Evolutionary conservation across 805 yeast species (phyloP).

Genomic region (Suhomyces pyralidae): DNA sequence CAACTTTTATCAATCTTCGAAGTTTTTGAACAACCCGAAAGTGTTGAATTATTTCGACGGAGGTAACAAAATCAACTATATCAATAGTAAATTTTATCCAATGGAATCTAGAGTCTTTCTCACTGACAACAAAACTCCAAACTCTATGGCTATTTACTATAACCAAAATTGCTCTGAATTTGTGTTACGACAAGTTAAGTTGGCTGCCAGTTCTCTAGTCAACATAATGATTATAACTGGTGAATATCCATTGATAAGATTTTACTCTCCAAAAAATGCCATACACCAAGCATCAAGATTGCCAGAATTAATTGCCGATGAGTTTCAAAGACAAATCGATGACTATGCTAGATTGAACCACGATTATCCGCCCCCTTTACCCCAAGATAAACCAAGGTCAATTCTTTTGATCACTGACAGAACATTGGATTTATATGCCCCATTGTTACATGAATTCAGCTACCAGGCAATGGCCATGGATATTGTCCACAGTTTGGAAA

Average conservation of each 20-base stretch:
- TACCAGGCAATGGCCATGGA: conserved; percentile 94
- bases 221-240: conserved; percentile 75
- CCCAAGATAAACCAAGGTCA: conserved; percentile 60
- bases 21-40: conserved; percentile 29
- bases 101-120: conserved; percentile 69
- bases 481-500: conserved; percentile 44
- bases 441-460: conserved; percentile 82
- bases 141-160: conserved; percentile 71
- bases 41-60: conserved; percentile 30
- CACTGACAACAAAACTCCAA: conserved; percentile 48
- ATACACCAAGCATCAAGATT: conserved; percentile 54
- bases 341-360: conserved; percentile 67
- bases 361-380: conserved; percentile 57
- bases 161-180: conserved; percentile 61
- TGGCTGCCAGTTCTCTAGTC: conserved; percentile 63
- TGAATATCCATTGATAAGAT: conserved; percentile 85
- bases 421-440: conserved; percentile 77
- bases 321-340: conserved; percentile 69
- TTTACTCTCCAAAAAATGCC: conserved; percentile 52
- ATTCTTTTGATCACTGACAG: conserved; percentile 78
- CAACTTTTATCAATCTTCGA: conserved; percentile 17
- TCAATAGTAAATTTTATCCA: conserved; percentile 50
- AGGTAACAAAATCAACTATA: conserved; percentile 25
- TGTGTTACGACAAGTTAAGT: conserved; percentile 54
- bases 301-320: conserved; percentile 68